Evolutionary conservation across 2,329 filamentous ascomycete genomes (phyloP).

Genomic region (Aspergillus hortae): DNA sequence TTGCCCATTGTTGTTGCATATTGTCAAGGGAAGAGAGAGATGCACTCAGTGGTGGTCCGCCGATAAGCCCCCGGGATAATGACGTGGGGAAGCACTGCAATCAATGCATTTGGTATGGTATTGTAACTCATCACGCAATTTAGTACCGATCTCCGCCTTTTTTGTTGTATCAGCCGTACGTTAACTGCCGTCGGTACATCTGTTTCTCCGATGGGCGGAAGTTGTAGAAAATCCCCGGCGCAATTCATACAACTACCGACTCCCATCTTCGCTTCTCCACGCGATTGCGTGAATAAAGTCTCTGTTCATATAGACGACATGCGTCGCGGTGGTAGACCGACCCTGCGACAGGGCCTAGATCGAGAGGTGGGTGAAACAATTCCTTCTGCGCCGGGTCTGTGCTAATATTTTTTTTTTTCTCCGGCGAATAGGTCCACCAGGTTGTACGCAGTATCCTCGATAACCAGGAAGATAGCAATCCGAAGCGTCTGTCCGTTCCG

Average conservation of each 20-base stretch:
- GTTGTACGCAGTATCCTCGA: constrained; percentile 74
- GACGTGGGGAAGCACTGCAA: constrained; percentile 1
- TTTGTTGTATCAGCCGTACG: neutral
- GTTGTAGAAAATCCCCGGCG: neutral
- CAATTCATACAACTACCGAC: neutral
- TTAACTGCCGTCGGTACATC: neutral
- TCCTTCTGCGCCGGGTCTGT: neutral
- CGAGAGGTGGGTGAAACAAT: constrained; percentile 50
- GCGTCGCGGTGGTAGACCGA: constrained; percentile 44
- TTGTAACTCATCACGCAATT: neutral
- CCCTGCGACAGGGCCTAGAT: constrained; percentile 57
- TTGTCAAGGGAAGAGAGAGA: constrained; percentile 11
- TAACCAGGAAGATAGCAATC: constrained; percentile 52
- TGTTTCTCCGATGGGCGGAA: neutral
- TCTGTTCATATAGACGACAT: constrained; percentile 21
- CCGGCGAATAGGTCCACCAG: constrained; percentile 61
- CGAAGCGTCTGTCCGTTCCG: constrained; percentile 54
- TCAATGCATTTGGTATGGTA: neutral
- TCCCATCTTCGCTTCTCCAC: neutral
- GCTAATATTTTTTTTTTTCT: constrained; percentile 10
- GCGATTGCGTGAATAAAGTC: neutral
- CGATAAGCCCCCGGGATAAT: constrained; percentile 4
- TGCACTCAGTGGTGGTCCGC: neutral
- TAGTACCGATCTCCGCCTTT: neutral
- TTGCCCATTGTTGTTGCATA: constrained; percentile 58